Evolutionary conservation across 495 filamentous ascomycete species (phyloP).

Genomic region (Podospora anserina): DNA sequence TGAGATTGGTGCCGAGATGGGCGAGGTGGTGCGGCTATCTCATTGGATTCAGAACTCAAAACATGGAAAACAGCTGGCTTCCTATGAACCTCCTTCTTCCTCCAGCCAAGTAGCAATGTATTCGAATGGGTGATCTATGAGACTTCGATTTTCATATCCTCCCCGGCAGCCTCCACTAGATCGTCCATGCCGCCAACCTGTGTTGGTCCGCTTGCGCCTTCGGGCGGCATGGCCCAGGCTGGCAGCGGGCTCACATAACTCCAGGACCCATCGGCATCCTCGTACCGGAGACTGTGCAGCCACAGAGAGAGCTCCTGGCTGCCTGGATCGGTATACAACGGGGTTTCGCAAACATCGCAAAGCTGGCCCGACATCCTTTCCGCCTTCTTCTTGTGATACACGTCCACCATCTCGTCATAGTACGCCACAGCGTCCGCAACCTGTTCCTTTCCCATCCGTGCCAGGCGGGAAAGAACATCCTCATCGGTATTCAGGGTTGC

Average conservation of each 20-base stretch:
- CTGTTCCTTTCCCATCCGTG: slow-evolving; percentile 91
- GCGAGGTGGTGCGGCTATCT: not conserved
- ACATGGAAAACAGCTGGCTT: not conserved
- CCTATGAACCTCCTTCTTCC: not conserved
- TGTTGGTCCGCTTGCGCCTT: slow-evolving; percentile 56
- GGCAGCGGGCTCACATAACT: slow-evolving; percentile 82
- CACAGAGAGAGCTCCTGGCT: slow-evolving; percentile 87
- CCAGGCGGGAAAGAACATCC: slow-evolving; percentile 79
- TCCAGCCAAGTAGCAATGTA: not conserved
- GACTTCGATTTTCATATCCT: slow-evolving; percentile 22
- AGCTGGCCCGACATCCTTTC: slow-evolving; percentile 86
- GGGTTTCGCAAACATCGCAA: slow-evolving; percentile 79
- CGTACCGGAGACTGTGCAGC: slow-evolving; percentile 86
- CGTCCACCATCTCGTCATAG: slow-evolving; percentile 84
- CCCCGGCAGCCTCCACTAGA: slow-evolving; percentile 45
- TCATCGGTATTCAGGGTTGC: slow-evolving; percentile 69
- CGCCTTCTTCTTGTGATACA: slow-evolving; percentile 79
- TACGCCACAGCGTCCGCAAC: slow-evolving; percentile 87
- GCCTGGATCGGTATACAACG: slow-evolving; percentile 88
- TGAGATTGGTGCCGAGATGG: not conserved
- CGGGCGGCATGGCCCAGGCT: slow-evolving; percentile 78
- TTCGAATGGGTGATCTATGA: not conserved
- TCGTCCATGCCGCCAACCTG: slow-evolving; percentile 55
- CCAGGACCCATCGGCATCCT: slow-evolving; percentile 77
- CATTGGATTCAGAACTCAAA: not conserved